These are phyloP conservation scores for Linnemannia hyalina DNA, from an alignment of 192 early-diverging fungal species.

Conservation along the genomic window DNA sequence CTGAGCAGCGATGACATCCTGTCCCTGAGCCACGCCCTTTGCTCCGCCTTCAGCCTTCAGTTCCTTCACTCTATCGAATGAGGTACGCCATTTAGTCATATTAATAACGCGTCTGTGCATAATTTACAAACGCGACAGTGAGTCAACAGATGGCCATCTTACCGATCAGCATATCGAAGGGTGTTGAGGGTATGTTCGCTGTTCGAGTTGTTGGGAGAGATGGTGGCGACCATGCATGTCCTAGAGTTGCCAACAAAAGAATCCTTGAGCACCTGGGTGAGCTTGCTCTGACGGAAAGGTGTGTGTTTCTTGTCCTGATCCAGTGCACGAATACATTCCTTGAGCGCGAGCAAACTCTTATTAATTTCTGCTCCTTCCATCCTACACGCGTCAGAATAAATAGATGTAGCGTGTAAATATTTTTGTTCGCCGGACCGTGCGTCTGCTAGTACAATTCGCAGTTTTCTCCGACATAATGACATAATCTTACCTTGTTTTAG, in stretches of 20 bases:
- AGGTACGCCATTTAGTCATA: neutral
- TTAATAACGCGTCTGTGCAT: neutral
- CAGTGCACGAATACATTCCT: conserved; percentile 97
- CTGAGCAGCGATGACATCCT: neutral
- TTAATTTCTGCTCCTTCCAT: conserved; percentile 99
- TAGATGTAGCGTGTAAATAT: neutral
- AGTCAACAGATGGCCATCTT: neutral
- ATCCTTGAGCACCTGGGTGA: conserved; percentile 98
- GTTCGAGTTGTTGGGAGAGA: conserved; percentile 97
- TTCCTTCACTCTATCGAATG: conserved; percentile 41
- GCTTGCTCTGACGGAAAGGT: conserved; percentile 97
- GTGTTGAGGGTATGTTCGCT: conserved; percentile 98
- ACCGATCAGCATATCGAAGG: conserved; percentile 95
- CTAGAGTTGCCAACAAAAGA: conserved; percentile 98
- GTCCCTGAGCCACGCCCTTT: conserved; percentile 14
- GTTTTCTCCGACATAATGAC: too few relatives aligned
- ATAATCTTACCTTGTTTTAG: conserved; percentile 81
- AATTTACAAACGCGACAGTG: neutral
- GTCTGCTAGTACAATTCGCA: neutral
- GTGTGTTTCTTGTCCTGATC: conserved; percentile 97
- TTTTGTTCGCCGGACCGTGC: neutral
- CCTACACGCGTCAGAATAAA: conserved; percentile 54
- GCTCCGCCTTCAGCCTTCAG: conserved; percentile 40
- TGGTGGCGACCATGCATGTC: conserved; percentile 99
- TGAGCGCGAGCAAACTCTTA: conserved; percentile 96